Base-by-base conservation (phyloP, 2,329 filamentous ascomycete genomes). In the Sporothrix schenckii region DNA sequence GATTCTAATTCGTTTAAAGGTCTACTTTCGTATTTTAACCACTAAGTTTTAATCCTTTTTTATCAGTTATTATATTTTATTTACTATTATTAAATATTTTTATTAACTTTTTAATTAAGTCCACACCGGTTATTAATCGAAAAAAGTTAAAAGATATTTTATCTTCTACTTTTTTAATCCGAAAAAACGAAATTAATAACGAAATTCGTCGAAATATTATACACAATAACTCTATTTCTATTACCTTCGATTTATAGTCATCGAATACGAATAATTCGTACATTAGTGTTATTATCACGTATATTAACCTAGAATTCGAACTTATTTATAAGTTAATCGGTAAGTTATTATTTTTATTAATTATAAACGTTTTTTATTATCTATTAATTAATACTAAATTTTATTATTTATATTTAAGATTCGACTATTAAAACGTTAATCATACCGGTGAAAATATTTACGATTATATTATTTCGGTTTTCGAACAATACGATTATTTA, bases 211-310 rank as follows among this genome's bases (percentile, higher is more conserved):
- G 27, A 39, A 34, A 16, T 39, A 63, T 63, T 24, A 24, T 49
- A 16, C 39, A 60, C 2, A 19, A 13, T 7, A 39, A 39, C 27
- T 27, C 9, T 4, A 19, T 27, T 39, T 63, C 47, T 2, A 3
- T n/a, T 47, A 9, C 19, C 49, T 41, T 34, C 10, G 44, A 54
- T 54, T 56, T 47, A 68, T 41, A 44, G 27, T 56, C 10, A 56
- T 19, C 50, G 50, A 39, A 66, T 49, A 27, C 16, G 19, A 27
- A 30, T 44, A 56, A n/a, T 11, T 50, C 19, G 11, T n/a, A 44
- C 52, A 44, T n/a, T 34, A 52, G 9, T 44, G 30, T 68, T 68
- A 56, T 68, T 21, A 24, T 68, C 10, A 47, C 41, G 41, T 49
- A 56, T 24, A 30, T 14, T 56, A 21, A 56, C 11, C 10, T 27